Evolutionary conservation across 306 rosid genomes (phyloP).

Genomic region (Abrus pulchellus): DNA sequence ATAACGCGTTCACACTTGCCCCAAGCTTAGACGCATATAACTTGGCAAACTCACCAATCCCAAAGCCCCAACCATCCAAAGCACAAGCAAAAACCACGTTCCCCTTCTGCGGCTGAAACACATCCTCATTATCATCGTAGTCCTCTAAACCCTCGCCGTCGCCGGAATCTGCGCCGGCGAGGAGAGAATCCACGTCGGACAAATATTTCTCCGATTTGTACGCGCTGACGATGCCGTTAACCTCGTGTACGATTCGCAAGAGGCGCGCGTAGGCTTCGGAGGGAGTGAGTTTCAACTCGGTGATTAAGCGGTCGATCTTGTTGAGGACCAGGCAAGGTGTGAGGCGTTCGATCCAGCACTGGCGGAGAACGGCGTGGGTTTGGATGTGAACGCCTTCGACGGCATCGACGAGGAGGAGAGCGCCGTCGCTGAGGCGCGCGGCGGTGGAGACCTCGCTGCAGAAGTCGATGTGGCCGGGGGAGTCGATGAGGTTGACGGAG

Average conservation of each 20-base stretch:
- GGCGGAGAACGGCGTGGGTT: conserved; percentile 91
- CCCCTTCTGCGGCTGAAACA: conserved; percentile 87
- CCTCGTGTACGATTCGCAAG: conserved; percentile 78
- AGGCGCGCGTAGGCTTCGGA: conserved; percentile 74
- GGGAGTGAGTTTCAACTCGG: conserved; percentile 76
- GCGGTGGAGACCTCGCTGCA: conserved; percentile 96
- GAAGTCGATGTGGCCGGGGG: conserved; percentile 95
- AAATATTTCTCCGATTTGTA: conserved; percentile 81
- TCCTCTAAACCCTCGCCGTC: conserved; percentile 39
- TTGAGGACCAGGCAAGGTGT: conserved; percentile 87
- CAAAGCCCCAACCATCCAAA: conserved; percentile 92
- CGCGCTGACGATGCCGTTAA: conserved; percentile 83
- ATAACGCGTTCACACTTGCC: conserved; percentile 65
- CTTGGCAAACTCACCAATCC: conserved; percentile 75
- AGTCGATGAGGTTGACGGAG: conserved; percentile 83
- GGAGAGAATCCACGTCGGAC: conserved; percentile 79
- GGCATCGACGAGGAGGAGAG: conserved; percentile 82
- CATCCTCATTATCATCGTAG: conserved; percentile 76
- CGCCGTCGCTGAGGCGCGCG: conserved; percentile 88
- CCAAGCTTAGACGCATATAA: conserved; percentile 76
- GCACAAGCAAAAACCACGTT: conserved; percentile 90
- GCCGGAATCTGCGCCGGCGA: conserved; percentile 45
- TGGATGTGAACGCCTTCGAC: conserved; percentile 96
- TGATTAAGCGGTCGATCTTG: conserved; percentile 84
- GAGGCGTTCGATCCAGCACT: conserved; percentile 89